Base-by-base conservation (phyloP, 306 rosid species). In the Begonia peltatifolia region DNA sequence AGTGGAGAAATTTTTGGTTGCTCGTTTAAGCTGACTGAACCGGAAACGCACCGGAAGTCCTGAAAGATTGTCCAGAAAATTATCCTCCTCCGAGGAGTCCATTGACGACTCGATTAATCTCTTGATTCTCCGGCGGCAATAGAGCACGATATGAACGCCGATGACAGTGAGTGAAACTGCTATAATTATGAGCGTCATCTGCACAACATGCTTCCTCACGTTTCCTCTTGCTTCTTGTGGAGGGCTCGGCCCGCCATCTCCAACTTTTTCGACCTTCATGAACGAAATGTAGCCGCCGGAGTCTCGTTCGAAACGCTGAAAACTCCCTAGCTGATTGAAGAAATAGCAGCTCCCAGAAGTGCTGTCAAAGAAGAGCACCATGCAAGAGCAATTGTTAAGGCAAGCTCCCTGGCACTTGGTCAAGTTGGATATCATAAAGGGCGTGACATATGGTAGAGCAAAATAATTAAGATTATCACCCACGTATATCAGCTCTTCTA, bases 1-100 rank as follows among this genome's bases (percentile, higher is more conserved):
- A 43, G 61, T 51, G 1, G 81, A 68, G 64, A 80, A 80, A 36
- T 76, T 74, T 41, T 41, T 55, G 3, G 83, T 80, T 42, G 72
- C 83, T 52, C 18, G 59, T 47, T 65, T 41, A 18, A 80, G 70
- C 51, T 76, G 74, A 14, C 62, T 57, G 48, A 65, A 76, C 47
- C 56, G 63, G 66, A 63, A 80, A 4, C 81, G 77, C 30, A 53
- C 54, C 0, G 87, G 83, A 73, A 50, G 50, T 12, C 78, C 60
- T 3, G 83, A 71, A 30, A 80, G 54, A 42, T 54, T 58, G 38
- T 48, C 71, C 54, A 76, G 67, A 68, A 76, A 76, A 18, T 38
- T 60, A 55, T 71, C 78, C 17, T 80, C 87, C 41, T 80, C 78
- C 43, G 66, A 57, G 43, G 20, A 30, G 3, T 68, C 76, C 17